phyloP scores from a whole-genome alignment of 139 green algal genomes.

The Coelastrella sp. region DNA sequence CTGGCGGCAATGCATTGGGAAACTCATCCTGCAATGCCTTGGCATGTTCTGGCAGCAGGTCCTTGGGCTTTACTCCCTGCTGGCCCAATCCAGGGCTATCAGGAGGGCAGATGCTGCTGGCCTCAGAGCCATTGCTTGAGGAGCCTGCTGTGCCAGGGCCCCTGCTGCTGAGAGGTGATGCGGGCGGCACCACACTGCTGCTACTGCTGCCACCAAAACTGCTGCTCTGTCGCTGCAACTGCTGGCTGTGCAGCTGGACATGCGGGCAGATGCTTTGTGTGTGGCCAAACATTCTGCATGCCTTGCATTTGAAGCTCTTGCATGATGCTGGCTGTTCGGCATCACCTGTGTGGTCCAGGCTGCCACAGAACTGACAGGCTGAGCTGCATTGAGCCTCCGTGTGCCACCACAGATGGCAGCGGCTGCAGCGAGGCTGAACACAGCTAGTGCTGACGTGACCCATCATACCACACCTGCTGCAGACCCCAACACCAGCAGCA shows the following conservation, averaged over 20 bases:
- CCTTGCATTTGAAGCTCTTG: conserved; percentile 43
- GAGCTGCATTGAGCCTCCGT: conserved; percentile 33
- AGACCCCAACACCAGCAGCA: conserved; percentile 13
- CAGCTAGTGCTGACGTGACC: background rate
- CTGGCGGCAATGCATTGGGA: conserved; percentile 38
- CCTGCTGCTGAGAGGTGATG: conserved; percentile 25
- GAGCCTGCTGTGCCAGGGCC: background rate
- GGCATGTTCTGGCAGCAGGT: conserved; percentile 43
- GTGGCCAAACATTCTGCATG: conserved; percentile 49
- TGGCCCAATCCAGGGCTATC: conserved; percentile 36
- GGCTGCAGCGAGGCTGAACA: conserved; percentile 33
- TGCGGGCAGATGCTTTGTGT: conserved; percentile 29
- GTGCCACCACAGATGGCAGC: conserved; percentile 45
- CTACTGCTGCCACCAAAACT: background rate
- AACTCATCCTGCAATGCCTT: conserved; percentile 42
- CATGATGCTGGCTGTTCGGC: conserved; percentile 42
- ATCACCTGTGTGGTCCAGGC: conserved; percentile 27
- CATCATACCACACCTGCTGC: conserved; percentile 43
- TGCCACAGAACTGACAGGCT: conserved; percentile 37
- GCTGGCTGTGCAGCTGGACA: conserved; percentile 27
- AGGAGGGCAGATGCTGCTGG: conserved; percentile 1
- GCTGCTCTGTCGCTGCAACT: conserved; percentile 24
- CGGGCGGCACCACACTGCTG: conserved; percentile 8
- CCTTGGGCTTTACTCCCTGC: conserved; percentile 35
- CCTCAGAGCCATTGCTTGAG: background rate